A percentile compares a stretch with the other conserved stretches of the same genome.
Conservation (phyloP, 179 eudicot species). For the Corrigiola litoralis region DNA sequence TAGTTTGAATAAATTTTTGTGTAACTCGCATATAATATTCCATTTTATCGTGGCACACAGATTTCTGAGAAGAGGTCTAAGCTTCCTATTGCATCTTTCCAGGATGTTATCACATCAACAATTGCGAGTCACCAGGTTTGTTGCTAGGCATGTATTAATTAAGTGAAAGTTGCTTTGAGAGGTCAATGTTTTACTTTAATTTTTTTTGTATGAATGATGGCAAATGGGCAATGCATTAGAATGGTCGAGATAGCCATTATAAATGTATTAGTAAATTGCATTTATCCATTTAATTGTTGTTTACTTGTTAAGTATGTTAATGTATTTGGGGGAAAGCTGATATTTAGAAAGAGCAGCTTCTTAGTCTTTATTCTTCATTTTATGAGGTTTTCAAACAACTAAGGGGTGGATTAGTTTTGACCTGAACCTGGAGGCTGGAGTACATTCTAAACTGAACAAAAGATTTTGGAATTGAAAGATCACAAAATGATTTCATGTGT, state of each 20-base stretch:
- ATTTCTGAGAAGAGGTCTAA: slow-evolving; percentile 54
- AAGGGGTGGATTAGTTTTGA: too few species aligned
- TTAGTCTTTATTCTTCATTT: neutral
- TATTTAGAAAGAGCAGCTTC: neutral
- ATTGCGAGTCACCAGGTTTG: slow-evolving; percentile 69
- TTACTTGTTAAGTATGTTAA: neutral
- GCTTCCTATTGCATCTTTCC: slow-evolving; percentile 88
- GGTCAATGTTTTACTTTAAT: too few species aligned
- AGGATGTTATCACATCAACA: slow-evolving; percentile 57
- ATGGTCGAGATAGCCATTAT: too few species aligned
- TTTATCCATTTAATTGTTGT: neutral
- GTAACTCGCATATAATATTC: neutral
- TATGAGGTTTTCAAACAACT: too few species aligned
- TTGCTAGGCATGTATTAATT: neutral
- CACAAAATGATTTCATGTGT: too few species aligned
- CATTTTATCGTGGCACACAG: slow-evolving; percentile 32
- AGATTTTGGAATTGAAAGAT: too few species aligned
- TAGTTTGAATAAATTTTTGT: neutral
- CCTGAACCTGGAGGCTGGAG: too few species aligned
- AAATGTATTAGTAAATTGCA: too few species aligned
- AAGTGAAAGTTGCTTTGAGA: neutral
- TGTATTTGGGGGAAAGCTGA: neutral
- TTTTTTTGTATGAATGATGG: too few species aligned
- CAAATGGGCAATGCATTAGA: too few species aligned
- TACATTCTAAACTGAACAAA: too few species aligned